These are phyloP conservation scores for Caryopteris hybrid DNA, from an alignment of 305 asterid species.

Conservation along the genomic window DNA sequence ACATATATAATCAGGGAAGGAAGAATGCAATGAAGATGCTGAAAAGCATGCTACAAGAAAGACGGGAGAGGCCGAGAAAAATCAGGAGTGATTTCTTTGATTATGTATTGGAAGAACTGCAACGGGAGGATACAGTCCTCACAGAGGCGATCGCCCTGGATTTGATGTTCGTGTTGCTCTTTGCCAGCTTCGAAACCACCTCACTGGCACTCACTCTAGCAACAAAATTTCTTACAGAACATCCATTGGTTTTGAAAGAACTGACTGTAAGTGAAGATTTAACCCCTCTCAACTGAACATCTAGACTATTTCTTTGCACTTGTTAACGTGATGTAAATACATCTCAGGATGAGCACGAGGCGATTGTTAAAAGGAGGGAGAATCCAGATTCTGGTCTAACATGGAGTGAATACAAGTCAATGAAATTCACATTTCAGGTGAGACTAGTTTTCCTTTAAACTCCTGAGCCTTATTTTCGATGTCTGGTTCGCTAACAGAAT, in stretches of 20 bases:
- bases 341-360: constrained; percentile 76
- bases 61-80: constrained; percentile 64
- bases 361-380: constrained; percentile 51
- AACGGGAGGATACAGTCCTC: constrained; percentile 57
- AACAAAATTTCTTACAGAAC: constrained; percentile 47
- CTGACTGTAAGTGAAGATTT: constrained; percentile 48
- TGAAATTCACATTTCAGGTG: constrained; percentile 86
- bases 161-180: constrained; percentile 89
- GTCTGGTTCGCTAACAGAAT: not conserved
- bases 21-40: constrained; percentile 75
- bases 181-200: constrained; percentile 89
- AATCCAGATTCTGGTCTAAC: constrained; percentile 58
- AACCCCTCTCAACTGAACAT: constrained; percentile 3
- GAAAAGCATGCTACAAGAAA: constrained; percentile 63
- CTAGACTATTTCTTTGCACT: not conserved
- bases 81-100: constrained; percentile 72
- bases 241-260: constrained; percentile 53
- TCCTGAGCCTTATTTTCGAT: not conserved
- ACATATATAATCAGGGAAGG: constrained; percentile 54
- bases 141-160: constrained; percentile 82
- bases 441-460: not conserved
- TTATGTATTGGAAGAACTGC: constrained; percentile 73
- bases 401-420: constrained; percentile 79
- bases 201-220: constrained; percentile 80
- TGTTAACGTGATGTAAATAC: constrained; percentile 5